Percentiles rank a stretch among this genome's conserved stretches.
Evolutionary conservation across 805 yeast species (phyloP).

Genomic region (Cyberlindnera mycetangii): DNA sequence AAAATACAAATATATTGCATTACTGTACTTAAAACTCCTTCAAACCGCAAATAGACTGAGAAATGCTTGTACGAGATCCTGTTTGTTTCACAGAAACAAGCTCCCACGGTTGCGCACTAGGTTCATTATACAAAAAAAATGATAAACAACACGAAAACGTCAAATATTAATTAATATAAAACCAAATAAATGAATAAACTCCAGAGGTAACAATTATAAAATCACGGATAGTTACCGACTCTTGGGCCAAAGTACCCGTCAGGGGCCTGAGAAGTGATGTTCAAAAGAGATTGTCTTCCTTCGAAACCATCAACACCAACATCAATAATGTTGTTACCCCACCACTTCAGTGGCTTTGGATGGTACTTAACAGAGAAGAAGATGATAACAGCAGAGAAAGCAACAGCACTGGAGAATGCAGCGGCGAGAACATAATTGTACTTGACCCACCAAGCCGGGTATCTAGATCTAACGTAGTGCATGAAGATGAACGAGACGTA

Average conservation of each 20-base stretch:
- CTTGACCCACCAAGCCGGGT: conserved; percentile 49
- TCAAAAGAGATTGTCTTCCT: conserved; percentile 11
- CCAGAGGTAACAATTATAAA: not conserved
- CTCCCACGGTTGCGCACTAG: no score
- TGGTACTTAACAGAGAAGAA: conserved; percentile 50
- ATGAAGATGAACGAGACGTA: conserved; percentile 39
- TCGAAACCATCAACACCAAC: conserved; percentile 19
- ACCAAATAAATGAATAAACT: not conserved
- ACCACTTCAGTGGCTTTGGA: conserved; percentile 47
- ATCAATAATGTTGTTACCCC: conserved; percentile 48
- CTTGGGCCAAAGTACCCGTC: conserved; percentile 13
- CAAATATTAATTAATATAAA: no score
- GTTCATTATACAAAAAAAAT: no score
- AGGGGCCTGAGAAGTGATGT: conserved; percentile 2
- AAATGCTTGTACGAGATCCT: no score
- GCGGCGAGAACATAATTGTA: conserved; percentile 50
- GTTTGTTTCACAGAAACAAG: no score
- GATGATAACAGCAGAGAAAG: conserved; percentile 47
- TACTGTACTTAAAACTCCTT: no score
- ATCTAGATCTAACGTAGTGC: conserved; percentile 38
- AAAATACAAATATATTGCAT: no score
- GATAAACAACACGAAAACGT: no score
- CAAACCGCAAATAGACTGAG: no score
- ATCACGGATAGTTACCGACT: conserved; percentile 10
- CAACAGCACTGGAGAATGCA: conserved; percentile 57